phyloP scores from a whole-genome alignment of 2,329 filamentous ascomycete species.

The Talaromyces rugulosus region DNA sequence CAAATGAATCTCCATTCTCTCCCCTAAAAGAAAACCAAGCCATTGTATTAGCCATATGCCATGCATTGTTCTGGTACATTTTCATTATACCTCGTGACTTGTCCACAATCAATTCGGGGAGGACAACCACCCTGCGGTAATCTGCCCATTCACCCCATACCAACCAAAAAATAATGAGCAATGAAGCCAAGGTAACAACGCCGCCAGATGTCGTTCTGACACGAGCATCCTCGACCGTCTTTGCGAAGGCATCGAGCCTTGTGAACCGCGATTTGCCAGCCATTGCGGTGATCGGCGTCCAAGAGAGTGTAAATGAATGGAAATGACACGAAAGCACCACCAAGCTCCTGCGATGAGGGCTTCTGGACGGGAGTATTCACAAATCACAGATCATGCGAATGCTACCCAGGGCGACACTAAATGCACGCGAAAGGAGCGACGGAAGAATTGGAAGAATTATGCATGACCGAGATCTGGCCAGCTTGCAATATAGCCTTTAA shows the following conservation, averaged over 20 bases:
- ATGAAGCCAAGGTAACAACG: constrained; percentile 85
- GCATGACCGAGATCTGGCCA: constrained; percentile 14
- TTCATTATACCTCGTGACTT: constrained; percentile 75
- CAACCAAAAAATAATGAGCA: constrained; percentile 83
- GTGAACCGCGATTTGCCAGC: constrained; percentile 89
- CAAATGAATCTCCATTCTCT: constrained; percentile 98
- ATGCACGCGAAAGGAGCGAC: background rate
- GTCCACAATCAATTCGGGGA: constrained; percentile 91
- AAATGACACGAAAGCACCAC: constrained; percentile 6
- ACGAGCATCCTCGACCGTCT: constrained; percentile 96
- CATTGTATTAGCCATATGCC: background rate
- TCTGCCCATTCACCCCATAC: constrained; percentile 95
- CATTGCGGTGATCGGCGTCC: constrained; percentile 51
- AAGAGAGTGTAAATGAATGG: constrained; percentile 21
- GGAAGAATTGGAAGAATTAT: constrained; percentile 1
- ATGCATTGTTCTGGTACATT: background rate
- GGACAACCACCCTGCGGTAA: constrained; percentile 78
- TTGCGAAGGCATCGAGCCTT: constrained; percentile 96
- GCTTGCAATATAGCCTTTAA: constrained; percentile 11
- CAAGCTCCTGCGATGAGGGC: constrained; percentile 15
- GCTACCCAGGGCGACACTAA: background rate
- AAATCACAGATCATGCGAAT: constrained; percentile 10
- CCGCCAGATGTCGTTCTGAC: constrained; percentile 94
- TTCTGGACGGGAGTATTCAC: constrained; percentile 8
- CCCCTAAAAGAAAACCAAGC: constrained; percentile 52